Base-by-base conservation (phyloP, 192 early-diverging fungal genomes). In the Neocallimastix lanati region DNA sequence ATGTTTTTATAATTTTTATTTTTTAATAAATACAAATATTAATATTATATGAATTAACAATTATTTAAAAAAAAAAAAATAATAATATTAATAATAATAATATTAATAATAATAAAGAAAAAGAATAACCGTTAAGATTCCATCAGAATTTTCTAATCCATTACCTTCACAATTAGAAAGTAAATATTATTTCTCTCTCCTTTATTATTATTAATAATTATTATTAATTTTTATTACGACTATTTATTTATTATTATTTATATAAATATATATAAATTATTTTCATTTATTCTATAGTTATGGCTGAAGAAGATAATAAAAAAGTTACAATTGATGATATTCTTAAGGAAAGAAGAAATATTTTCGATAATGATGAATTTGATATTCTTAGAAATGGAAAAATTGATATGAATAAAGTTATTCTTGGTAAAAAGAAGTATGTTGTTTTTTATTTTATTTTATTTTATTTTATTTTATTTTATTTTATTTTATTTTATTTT, bases 331-430 rank as follows among this genome's bases (percentile, higher is more conserved):
- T 58, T 40, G 79, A 88, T 28, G 82, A 82, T 76, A 80, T 90
- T 16, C 85, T 96, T 16, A 80, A 84, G 11, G 83, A 67, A 21
- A 91, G 95, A 14, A 85, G 88, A 18, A 98, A 97, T 81, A 86
- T 97, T 33, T 96, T 94, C 85, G 96, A 98, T 84, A 92, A 93
- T 50, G 96, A 98, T 81, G 94, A 95, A 80, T 96, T 97, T 85
- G 96, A 98, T 80, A 88, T 97, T 12, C 94, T 97, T 84, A 82
- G 86, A 29, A 87, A 89, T 77, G 40, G 76, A 13, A 84, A 82
- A 6, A 83, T 94, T 13, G 90, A 94, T 81, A 82, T 85, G 80
- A 83, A 82, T 29, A 92, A 91, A 50, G 90, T 94, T 28, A 86
- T 88, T 76, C 84, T 86, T 50, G 94, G 94, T 78, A 97, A 96